Base-by-base conservation (phyloP, 768 basidiomycete genomes). In the Hydnomerulius pinastri region DNA sequence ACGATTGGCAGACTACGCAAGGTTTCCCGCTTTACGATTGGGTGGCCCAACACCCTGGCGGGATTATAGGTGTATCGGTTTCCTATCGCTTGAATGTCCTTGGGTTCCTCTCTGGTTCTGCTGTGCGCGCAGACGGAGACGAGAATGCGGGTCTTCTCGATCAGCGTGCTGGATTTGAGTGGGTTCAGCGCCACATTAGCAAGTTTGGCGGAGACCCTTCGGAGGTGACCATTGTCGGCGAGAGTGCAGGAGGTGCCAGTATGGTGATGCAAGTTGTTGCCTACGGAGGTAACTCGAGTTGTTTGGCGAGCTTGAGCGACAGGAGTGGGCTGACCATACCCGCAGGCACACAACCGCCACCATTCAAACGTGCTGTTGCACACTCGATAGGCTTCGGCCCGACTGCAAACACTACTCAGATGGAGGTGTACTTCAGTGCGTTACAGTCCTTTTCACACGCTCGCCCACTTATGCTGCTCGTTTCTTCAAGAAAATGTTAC, bases 1-100 rank as follows among this genome's bases (percentile, higher is more conserved):
- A n/a, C n/a, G n/a, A n/a, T n/a, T 10, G 6, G 12, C 35, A 36
- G 35, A 36, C 35, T 1, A 36, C 35, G 2, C 72, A 74, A 65
- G 76, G 75, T 6, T 78, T 77, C 51, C 77, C 77, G 1, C 57
- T 77, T 53, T 72, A 75, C 51, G 73, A 77, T 47, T 76, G 76
- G 78, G 75, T 79, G 4, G 66, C 70, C 5, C 74, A 75, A 51
- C 61, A 73, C 46, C 62, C 60, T 5, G 56, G 51, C 0, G 62
- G 67, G 3, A 60, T 76, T 23, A 55, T 73, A 8, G 69, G 54
- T 9, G 73, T 36, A n/a, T 36, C 35, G 7, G 8, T 36, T 36
- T 36, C 35, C 7, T 36, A 36, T 36, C 68, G 67, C 6, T 41
- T 69, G 13, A 64, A 60, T 40, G 23, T 69, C 6, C 60, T 63